Base-by-base conservation (phyloP, 768 basidiomycete genomes). In the Agrocybe pediades region DNA sequence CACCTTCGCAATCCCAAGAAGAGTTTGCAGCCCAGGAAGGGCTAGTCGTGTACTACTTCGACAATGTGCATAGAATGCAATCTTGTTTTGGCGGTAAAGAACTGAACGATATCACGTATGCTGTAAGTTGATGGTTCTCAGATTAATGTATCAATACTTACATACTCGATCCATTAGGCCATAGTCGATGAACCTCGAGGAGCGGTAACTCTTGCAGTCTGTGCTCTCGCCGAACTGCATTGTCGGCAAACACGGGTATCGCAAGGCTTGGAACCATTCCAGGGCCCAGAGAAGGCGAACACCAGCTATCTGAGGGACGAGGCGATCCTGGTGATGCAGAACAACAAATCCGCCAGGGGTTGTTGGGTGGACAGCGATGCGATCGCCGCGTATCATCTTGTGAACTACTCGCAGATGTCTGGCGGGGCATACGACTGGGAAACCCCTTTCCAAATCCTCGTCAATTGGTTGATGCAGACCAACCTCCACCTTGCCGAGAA, bases 151-250 rank as follows among this genome's bases (percentile, higher is more conserved):
- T 41, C 19, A 17, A 24, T 26, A n/a, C n/a, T n/a, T n/a, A n/a
- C n/a, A n/a, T n/a, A n/a, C 33, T 51, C 36, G 57, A 52, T 41
- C 33, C 54, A 82, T 78, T 55, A 67, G 66, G 74, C 84, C 49
- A 80, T 90, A 52, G 70, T 82, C 36, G 75, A 82, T 63, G 80
- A 90, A 49, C 87, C 87, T 19, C 80, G 79, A 49, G 89, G 90
- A 41, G 80, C 87, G 2, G 81, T 90, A 40, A 82, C 87, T 5
- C 82, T 84, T 65, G 85, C 89, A 5, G 78, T 90, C 29, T 88
- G 85, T 68, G 88, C 90, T n/a, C 75, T 92, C 44, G 82, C 88
- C 40, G 82, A 82, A 62, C 76, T 90, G 36, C 88, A 92, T 66
- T 79, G 80, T 61, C 83, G 79, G 55, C 81, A 81, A 46, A 76